Evolutionary conservation across 2,329 filamentous ascomycete genomes (phyloP), one percentile per base, ranked within the genome.

Genomic region (Didymella sp.): DNA sequence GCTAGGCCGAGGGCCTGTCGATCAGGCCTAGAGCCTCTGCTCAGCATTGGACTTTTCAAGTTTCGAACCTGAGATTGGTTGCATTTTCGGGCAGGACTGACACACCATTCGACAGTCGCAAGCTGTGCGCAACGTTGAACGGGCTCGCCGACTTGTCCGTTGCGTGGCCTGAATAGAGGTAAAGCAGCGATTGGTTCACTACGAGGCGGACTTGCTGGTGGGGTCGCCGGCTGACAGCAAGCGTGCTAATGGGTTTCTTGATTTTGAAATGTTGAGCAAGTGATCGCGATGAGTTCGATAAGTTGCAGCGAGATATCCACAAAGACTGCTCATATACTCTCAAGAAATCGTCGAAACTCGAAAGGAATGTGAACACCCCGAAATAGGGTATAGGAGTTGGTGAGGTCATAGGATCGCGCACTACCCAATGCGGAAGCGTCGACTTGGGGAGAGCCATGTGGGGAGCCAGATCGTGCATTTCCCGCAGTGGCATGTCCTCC

Each of bases 11-110:
- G 38, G 46, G 37, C 43, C 43, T 44, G 54, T 52, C 54, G 54
- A 57, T 52, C 54, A 48, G 48, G 54, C 38, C 54, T 52, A 22
- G 54, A 51, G 54, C 54, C 48, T 51, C 43, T 51, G 47, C 48
- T 57, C 43, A 57, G 43, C 48, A 43, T 24, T 27, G 48, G 30
- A 42, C 42, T 56, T 40, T 51, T 28, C 48, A 48, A 27, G n/a
- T 31, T 13, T 28, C 37, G 27, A 25, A 30, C 21, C 27, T 49
- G 28, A 21, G 54, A 52, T 52, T 57, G 54, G 54, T 45, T 48
- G 44, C 37, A 47, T 51, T 57, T 51, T 30, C 17, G 37, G 30
- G 30, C n/a, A 41, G 35, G 21, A 19, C 37, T 37, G 45, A 37
- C 25, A 43, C 43, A 24, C 31, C 28, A 52, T 57, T 57, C 44